Evolutionary conservation across 805 yeast genomes (phyloP).

Genomic region (Yarrowia deformans): DNA sequence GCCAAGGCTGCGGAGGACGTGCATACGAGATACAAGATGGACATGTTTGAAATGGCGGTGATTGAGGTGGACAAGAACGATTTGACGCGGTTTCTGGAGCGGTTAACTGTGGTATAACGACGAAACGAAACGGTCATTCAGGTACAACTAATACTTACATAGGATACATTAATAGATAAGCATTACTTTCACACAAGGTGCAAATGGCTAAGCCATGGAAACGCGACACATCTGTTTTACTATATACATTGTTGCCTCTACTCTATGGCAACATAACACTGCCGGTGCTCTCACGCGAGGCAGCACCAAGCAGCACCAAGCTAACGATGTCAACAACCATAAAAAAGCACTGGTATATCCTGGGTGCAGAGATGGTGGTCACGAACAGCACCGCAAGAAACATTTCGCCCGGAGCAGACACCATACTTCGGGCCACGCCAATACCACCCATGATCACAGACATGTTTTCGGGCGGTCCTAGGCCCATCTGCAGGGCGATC

Average conservation of each 20-base stretch:
- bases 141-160: conserved; percentile 1
- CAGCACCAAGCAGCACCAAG: neutral
- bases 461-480: conserved; percentile 31
- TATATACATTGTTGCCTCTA: conserved; percentile 4
- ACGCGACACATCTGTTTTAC: neutral
- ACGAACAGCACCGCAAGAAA: conserved; percentile 1
- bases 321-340: conserved; percentile 1
- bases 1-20: conserved; percentile 84
- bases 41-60: conserved; percentile 92
- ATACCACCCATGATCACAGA: conserved; percentile 28
- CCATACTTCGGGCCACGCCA: conserved; percentile 12
- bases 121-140: neutral
- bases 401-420: conserved; percentile 21
- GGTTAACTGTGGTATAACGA: conserved; percentile 57
- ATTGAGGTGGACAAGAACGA: conserved; percentile 91
- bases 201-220: no score
- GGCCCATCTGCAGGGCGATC: conserved; percentile 29
- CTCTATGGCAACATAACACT: conserved; percentile 1
- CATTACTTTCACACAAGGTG: neutral
- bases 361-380: conserved; percentile 13
- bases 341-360: neutral
- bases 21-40: conserved; percentile 88
- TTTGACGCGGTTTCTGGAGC: conserved; percentile 83
- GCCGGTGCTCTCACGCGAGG: neutral
- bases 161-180: conserved; percentile 1